Base-by-base conservation (phyloP, 345 rosid genomes). In the Bruguiera parviflora region DNA sequence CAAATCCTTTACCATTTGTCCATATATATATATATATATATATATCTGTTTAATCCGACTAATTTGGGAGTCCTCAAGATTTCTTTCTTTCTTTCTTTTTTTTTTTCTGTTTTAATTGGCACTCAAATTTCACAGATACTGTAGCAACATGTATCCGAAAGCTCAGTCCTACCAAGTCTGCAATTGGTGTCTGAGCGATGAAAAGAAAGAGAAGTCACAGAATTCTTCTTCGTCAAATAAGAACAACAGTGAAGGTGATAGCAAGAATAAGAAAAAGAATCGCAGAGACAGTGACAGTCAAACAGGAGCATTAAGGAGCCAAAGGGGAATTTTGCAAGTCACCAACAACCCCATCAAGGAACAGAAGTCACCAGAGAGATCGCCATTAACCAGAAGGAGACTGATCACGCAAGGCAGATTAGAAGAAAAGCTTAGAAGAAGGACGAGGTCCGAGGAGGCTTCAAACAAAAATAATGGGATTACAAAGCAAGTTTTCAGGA, bases 141-240 rank as follows among this genome's bases (percentile, higher is more conserved):
- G 95, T 55, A 85, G 95, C 88, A 85, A 87, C 46, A 76, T 80
- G 67, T 89, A 82, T 64, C 95, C 95, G 5, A 79, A 82, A 66
- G 83, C 89, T 8, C 80, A 81, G 51, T 82, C 87, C 0, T 83
- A 87, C 69, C 66, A 73, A 15, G 67, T 77, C 52, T 86, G 95
- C 81, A 89, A 89, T 24, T 89, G 95, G 95, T 89, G 95, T 52
- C 58, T 89, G 62, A 76, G 64, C 57, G 72, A 65, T 18, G 83
- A 77, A n/a, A 25, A 69, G 8, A 78, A 80, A 62, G 81, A 77
- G 7, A 85, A 73, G 64, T 60, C 88, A n/a, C 83, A 75, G 10
- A 84, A 71, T 71, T 77, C 81, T 10, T 73, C 85, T 0, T 71
- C 82, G 0, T 66, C 84, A 27, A 76, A 69, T 63, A 76, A 75